Conservation (phyloP, 495 filamentous ascomycete genomes). For the Umbilicaria muhlenbergii region DNA sequence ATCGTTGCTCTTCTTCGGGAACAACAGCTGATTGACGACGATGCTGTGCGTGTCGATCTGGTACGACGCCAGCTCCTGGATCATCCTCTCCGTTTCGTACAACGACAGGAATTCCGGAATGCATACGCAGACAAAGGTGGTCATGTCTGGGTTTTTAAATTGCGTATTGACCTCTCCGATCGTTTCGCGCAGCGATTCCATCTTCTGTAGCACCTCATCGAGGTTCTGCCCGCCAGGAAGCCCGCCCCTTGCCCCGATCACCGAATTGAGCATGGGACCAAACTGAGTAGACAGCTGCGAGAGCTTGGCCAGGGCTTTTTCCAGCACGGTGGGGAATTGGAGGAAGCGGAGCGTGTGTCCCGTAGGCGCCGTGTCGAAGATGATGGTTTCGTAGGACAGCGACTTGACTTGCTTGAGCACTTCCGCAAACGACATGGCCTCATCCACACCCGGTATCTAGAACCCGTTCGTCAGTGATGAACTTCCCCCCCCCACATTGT, state of each 20-base stretch:
- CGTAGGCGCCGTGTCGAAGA: slow-evolving; percentile 98
- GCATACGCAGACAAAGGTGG: slow-evolving; percentile 96
- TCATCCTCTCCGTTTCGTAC: slow-evolving; percentile 99
- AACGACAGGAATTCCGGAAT: slow-evolving; percentile 95
- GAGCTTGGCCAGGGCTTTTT: slow-evolving; percentile 94
- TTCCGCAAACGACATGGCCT: slow-evolving; percentile 99
- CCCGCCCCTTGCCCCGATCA: slow-evolving; percentile 68
- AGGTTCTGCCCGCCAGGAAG: slow-evolving; percentile 85
- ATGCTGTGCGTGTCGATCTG: slow-evolving; percentile 93
- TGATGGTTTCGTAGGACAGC: slow-evolving; percentile 95
- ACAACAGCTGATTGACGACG: slow-evolving; percentile 95
- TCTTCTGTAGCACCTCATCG: slow-evolving; percentile 79
- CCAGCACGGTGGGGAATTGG: slow-evolving; percentile 94
- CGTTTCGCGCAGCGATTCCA: slow-evolving; percentile 81
- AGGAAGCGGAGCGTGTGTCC: slow-evolving; percentile 98
- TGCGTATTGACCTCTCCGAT: slow-evolving; percentile 94
- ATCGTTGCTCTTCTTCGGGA: slow-evolving; percentile 68
- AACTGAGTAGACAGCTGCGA: slow-evolving; percentile 89
- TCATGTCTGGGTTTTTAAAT: slow-evolving; percentile 92
- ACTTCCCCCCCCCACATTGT: not conserved
- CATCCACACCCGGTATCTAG: slow-evolving; percentile 95
- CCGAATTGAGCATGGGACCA: slow-evolving; percentile 86
- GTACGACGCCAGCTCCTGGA: slow-evolving; percentile 90
- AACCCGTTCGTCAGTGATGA: slow-evolving; percentile 4
- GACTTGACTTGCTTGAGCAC: slow-evolving; percentile 98